These are phyloP conservation scores for Xylaria sp. DNA, from an alignment of 2,329 filamentous ascomycete genomes.

Conservation along the genomic window DNA sequence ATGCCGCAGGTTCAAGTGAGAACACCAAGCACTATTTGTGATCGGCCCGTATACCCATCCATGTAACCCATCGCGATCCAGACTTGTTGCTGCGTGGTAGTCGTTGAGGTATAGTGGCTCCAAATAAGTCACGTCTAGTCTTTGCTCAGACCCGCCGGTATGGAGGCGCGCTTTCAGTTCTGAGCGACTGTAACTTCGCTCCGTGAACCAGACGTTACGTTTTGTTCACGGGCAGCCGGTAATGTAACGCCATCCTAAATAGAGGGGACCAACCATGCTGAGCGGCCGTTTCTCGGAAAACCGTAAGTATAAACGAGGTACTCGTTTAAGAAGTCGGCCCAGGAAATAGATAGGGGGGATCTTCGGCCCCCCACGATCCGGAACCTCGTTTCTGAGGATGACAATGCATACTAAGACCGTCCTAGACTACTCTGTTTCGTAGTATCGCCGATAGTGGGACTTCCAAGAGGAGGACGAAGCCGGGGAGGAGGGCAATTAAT, in stretches of 20 bases:
- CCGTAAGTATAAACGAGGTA: background rate
- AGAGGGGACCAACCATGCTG: background rate
- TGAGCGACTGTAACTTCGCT: background rate
- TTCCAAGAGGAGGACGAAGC: background rate
- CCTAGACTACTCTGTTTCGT: background rate
- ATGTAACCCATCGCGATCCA: background rate
- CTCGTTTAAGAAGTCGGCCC: background rate
- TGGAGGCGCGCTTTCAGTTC: background rate
- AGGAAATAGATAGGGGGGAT: background rate
- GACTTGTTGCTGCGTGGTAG: background rate
- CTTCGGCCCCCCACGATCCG: background rate
- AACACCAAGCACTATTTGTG: background rate
- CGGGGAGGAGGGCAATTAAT: background rate
- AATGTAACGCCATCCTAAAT: background rate
- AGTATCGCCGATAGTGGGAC: background rate
- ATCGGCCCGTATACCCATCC: background rate
- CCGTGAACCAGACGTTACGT: background rate
- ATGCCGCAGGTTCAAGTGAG: background rate
- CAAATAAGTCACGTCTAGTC: background rate
- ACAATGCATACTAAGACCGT: background rate
- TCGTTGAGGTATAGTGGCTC: background rate
- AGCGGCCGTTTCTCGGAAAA: background rate
- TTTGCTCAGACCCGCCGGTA: background rate
- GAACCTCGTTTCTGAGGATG: background rate
- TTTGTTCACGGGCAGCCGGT: background rate